These are phyloP conservation scores for Fonsecaea nubica DNA, from an alignment of 2,329 filamentous ascomycete species.

Conservation along the genomic window DNA sequence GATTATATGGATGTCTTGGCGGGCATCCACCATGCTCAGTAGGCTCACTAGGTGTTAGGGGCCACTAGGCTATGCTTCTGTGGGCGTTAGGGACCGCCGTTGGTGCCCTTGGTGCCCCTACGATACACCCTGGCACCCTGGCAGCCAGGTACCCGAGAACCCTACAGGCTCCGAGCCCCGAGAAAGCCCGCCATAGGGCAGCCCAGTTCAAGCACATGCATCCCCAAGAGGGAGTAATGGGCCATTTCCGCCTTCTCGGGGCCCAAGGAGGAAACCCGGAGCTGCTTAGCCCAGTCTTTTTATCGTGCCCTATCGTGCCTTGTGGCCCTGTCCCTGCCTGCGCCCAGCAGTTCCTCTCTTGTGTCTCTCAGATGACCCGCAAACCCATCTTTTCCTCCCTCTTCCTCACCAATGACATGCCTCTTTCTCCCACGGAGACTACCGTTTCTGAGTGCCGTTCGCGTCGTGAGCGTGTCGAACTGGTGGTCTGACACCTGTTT, in stretches of 20 bases:
- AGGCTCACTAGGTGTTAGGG: not conserved
- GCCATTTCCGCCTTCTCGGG: not conserved
- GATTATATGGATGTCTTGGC: not conserved
- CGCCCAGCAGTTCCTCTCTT: not conserved
- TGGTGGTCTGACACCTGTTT: constrained; percentile 1
- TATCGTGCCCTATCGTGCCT: too few species aligned
- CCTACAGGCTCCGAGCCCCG: not conserved
- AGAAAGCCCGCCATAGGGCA: not conserved
- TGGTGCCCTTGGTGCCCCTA: too few species aligned
- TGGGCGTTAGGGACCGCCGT: too few species aligned
- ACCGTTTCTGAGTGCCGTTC: not conserved
- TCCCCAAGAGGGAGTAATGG: not conserved
- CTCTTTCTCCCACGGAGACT: not conserved
- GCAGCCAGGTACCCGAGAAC: not conserved
- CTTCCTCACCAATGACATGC: not conserved
- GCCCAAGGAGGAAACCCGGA: constrained; percentile 6
- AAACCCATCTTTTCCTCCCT: not conserved
- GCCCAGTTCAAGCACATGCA: not conserved
- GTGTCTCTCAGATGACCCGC: not conserved
- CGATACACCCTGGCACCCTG: too few species aligned
- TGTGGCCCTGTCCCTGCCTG: not conserved
- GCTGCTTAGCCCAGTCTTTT: not conserved
- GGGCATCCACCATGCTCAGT: not conserved
- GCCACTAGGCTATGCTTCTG: not conserved
- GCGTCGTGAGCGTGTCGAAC: not conserved